Evolutionary conservation across 345 rosid species (phyloP), one percentile per base, ranked within the genome.

Genomic region (Pistacia vera): DNA sequence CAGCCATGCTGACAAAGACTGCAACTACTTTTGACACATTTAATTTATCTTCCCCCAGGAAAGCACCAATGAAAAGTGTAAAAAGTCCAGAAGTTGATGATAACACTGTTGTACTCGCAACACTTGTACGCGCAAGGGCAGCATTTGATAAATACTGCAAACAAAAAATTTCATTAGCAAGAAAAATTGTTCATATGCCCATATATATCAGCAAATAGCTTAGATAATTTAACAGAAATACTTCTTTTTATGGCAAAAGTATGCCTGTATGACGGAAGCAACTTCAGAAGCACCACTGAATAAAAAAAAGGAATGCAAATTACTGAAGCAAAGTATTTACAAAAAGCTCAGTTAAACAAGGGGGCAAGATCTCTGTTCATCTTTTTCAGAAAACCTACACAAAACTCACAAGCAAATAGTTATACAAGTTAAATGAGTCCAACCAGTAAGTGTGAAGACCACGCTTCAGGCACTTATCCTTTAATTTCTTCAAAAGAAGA

Each of bases 41-140:
- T 70, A 97, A 77, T 56, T 90, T 84, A 83, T 97, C 99, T 91
- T 97, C 92, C 44, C 98, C 98, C 88, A 97, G 83, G 61, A 90
- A 78, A 1, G 85, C 97, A 51, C 99, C 99, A 35, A 92, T 86
- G 87, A 97, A 94, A 61, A 97, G 99, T 58, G 99, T 97, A 85
- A 97, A 97, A 62, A 97, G 94, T 58, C 99, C 99, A 33, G 99
- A 91, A 66, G 99, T 97, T 66, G 99, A 97, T 18, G 99, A 97
- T 63, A 97, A 77, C 55, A 97, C 99, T 36, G 99, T 96, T 59
- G 98, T 97, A 79, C 99, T 97, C 58, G 99, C 98, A 77, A 97
- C 99, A 80, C 99, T 97, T 38, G 99, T 97, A 11, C 87, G 97
- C 3, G 97, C 95, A 46, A 97, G 99, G 46, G 98, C 99, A 71